Percentiles rank a stretch among this genome's conserved stretches.
phyloP scores from a whole-genome alignment of 2,329 filamentous ascomycete species.

The Ophiognomonia clavigignenti-juglandacearum region DNA sequence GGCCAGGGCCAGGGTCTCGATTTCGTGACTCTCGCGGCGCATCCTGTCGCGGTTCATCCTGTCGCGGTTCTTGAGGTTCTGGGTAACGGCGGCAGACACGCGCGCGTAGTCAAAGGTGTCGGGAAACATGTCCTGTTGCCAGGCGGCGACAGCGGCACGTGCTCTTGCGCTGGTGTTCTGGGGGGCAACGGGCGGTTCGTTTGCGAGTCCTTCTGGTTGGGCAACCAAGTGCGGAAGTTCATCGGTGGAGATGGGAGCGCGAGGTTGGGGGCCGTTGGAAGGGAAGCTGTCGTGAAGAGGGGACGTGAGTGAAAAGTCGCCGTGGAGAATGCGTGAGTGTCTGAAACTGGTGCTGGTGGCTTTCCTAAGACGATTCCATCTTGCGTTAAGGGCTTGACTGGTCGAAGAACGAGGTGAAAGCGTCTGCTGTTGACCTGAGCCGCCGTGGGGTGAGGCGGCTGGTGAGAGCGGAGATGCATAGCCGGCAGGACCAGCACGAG shows the following conservation, averaged over 20 bases:
- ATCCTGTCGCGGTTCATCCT: too few relatives aligned
- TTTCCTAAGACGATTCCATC: constrained; percentile 12
- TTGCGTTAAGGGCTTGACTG: constrained; percentile 37
- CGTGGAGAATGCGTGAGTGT: constrained; percentile 40
- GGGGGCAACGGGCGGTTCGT: constrained; percentile 57
- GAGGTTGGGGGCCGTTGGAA: constrained; percentile 17
- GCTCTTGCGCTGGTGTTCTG: constrained; percentile 55
- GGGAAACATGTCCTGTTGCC: constrained; percentile 46
- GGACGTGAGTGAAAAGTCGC: constrained; percentile 26
- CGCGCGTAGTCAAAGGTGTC: constrained; percentile 33
- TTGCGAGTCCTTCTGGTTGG: constrained; percentile 44
- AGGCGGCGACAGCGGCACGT: constrained; percentile 52
- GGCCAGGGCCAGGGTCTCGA: constrained; percentile 60
- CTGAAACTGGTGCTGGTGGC: constrained; percentile 24
- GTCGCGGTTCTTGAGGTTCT: too few relatives aligned
- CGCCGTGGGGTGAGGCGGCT: constrained; percentile 16
- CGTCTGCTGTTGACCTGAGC: constrained; percentile 3
- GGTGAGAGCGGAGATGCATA: constrained; percentile 18
- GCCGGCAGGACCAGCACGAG: too few relatives aligned
- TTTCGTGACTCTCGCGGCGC: constrained; percentile 60
- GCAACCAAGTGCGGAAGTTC: constrained; percentile 24
- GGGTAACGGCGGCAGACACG: constrained; percentile 40
- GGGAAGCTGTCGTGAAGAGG: too few relatives aligned
- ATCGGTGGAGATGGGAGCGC: constrained; percentile 13
- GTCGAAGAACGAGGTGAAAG: constrained; percentile 23